Evolutionary conservation across 176 grass and related monocot genomes (phyloP), one percentile per base, ranked within the genome.

Genomic region (Phoenix roebelenii): DNA sequence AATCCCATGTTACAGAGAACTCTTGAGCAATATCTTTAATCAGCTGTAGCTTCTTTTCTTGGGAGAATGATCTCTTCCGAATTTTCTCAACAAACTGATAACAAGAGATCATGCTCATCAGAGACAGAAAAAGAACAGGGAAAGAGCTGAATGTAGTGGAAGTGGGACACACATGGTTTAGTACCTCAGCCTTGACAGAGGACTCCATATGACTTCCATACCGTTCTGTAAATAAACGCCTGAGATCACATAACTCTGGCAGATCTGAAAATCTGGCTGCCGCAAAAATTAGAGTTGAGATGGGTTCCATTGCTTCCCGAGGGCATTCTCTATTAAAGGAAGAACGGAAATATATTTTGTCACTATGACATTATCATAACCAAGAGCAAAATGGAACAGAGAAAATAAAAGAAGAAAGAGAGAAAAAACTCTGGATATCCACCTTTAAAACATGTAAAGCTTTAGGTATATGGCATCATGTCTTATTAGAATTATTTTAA

Each of bases 181-280:
- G 28, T 59, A 98, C 94, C 88, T 98, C 84, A 60, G 76, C 68
- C 65, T 82, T 93, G 30, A 93, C 88, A 80, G 75, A 98, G 69
- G 84, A 25, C 63, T 98, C 82, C 2, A 83, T 72, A 5, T 25
- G 63, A 81, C 63, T 63, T 32, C 79, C 84, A 61, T 92, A 98
- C 88, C 65, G 88, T 70, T 89, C 73, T 16, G 60, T 81, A 62
- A 98, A 92, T 25, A 75, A 52, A 74, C 79, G 76, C 50, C 94
- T 82, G 23, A 98, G 78, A 23, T 89, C 79, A 71, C 88, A 81
- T 55, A 98, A 71, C 74, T 98, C 94, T 51, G 87, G 94, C 59
- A 98, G 64, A 71, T 93, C 88, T 15, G 88, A 70, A 78, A 89
- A 98, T 83, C 94, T 88, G 39, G 94, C 94, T 29, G 94, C 76